Evolutionary conservation across 305 asterid genomes (phyloP), one percentile per base, ranked within the genome.

Genomic region (Lippia alba): DNA sequence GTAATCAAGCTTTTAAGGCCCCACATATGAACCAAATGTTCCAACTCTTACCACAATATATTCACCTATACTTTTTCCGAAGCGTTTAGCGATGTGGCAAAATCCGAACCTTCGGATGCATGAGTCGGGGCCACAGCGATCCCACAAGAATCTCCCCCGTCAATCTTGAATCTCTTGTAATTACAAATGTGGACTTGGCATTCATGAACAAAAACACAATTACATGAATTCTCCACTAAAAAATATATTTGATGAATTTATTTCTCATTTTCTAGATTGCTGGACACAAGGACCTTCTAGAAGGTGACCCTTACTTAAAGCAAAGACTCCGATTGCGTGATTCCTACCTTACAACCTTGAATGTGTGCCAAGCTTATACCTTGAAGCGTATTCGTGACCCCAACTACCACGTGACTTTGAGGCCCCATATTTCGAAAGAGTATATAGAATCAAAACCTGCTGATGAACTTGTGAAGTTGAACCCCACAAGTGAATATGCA

Each of bases 221-320:
- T 24, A 24, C 1, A 24, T 24, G 30, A 24, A 24, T 24, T 24
- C 30, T 24, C 30, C 30, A 24, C 30, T 24, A 24, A 24, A 24
- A 24, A 8, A 36, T 36, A 36, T 5, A 4, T 36, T 36, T 36
- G 46, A 56, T 34, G 24, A 44, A 19, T 5, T 44, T 15, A 12
- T 0, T 56, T 2, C 9, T 50, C 16, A 20, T 12, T 68, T 41
- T 12, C 40, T 67, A 89, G 91, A 84, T 89, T 75, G 94, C 90
- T 40, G 91, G 91, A 36, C 95, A 88, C 80, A 84, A 68, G 76
- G 89, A 86, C 49, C 80, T 90, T 58, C 81, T 88, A 0, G 97
- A 91, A 76, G 97, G 97, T 14, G 96, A 94, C 74, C 99, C 97
- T 1, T 87, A 86, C 91, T 76, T 94, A 92, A 94, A 91, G 76